A percentile compares a stretch with the other conserved stretches of the same genome.
Conservation (phyloP, 208 protist genomes). For the Kentomonas sorsogonicus region DNA sequence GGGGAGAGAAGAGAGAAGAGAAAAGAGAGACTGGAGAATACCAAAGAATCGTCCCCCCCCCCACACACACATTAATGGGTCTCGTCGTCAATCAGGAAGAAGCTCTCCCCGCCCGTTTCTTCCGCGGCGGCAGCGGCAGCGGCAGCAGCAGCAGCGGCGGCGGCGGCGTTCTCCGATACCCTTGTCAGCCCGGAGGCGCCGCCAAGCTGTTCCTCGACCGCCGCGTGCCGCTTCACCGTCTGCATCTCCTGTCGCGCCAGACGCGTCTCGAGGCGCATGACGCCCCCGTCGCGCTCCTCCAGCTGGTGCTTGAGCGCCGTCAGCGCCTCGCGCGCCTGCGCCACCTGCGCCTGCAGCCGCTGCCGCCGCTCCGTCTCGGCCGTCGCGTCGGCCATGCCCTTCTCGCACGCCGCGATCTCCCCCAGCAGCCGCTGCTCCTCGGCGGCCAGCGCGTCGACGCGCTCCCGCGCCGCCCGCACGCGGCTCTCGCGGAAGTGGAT, state of each 20-base stretch:
- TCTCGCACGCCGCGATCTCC: conserved; percentile 28
- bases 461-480: conserved; percentile 39
- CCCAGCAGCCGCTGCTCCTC: conserved; percentile 53
- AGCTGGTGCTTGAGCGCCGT: conserved; percentile 57
- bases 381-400: conserved; percentile 29
- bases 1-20: background rate
- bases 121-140: conserved; percentile 33
- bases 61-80: background rate
- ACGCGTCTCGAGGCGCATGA: conserved; percentile 65
- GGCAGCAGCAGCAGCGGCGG: no score
- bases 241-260: conserved; percentile 45
- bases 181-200: no score
- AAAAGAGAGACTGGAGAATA: background rate
- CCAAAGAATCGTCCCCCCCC: background rate
- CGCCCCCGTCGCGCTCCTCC: conserved; percentile 68
- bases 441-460: conserved; percentile 33
- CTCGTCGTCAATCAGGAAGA: conserved; percentile 72
- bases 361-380: conserved; percentile 45
- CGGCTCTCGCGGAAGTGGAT: conserved; percentile 50
- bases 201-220: conserved; percentile 46
- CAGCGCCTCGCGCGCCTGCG: conserved; percentile 32
- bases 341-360: conserved; percentile 30
- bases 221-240: conserved; percentile 63
- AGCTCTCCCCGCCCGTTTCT: conserved; percentile 74
- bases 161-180: no score